Percentiles rank a stretch among this genome's conserved stretches.
phyloP scores from a whole-genome alignment of 345 rosid genomes.

The Murraya koenigii region DNA sequence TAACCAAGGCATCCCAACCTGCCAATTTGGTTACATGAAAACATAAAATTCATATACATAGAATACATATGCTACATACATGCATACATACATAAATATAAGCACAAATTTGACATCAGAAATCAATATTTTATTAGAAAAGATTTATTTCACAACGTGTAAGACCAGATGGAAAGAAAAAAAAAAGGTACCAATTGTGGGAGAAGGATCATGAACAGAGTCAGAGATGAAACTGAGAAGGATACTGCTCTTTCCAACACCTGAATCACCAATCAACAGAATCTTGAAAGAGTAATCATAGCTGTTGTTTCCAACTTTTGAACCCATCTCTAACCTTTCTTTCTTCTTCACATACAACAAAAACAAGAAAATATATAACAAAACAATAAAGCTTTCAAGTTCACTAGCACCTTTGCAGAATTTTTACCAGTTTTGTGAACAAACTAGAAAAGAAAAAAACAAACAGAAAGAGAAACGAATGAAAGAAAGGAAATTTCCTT shows the following conservation, averaged over 20 bases:
- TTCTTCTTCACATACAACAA: not conserved
- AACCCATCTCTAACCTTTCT: constrained; percentile 16
- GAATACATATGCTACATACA: not conserved
- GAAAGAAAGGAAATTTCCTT: constrained; percentile 27
- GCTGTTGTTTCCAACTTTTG: constrained; percentile 46
- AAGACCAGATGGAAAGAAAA: not conserved
- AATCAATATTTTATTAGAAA: not conserved
- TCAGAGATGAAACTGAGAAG: constrained; percentile 84
- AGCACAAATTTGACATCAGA: not conserved
- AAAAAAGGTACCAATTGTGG: constrained; percentile 65
- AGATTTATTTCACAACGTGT: not conserved
- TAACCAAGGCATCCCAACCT: not conserved
- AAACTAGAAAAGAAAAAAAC: not conserved
- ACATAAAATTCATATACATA: not conserved
- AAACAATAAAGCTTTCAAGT: not conserved
- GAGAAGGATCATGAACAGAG: constrained; percentile 68
- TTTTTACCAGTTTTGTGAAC: not conserved
- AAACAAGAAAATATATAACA: not conserved
- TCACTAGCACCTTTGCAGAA: not conserved
- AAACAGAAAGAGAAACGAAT: not conserved
- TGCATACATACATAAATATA: not conserved
- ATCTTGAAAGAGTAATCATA: constrained; percentile 90
- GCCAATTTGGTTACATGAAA: not conserved
- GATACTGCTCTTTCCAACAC: constrained; percentile 91
- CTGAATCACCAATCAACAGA: constrained; percentile 92